phyloP scores from a whole-genome alignment of 495 filamentous ascomycete species.

The Trichoderma asperelloides region DNA sequence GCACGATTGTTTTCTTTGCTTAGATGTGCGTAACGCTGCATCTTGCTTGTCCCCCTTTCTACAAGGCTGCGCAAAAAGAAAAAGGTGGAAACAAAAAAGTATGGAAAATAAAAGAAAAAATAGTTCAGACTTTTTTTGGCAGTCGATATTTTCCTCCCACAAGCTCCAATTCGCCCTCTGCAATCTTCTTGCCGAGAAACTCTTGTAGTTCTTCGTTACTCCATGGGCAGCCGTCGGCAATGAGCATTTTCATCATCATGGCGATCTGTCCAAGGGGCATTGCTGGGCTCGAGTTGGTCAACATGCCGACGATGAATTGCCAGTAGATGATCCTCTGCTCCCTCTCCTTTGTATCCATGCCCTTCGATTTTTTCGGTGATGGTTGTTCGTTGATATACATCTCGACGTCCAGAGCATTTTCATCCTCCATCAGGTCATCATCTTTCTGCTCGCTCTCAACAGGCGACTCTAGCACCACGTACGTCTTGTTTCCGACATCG shows the following conservation, averaged over 20 bases:
- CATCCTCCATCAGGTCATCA: conserved; percentile 31
- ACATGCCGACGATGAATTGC: conserved; percentile 87
- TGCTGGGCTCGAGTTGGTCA: conserved; percentile 71
- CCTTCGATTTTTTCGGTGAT: conserved; percentile 19
- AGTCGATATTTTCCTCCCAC: conserved; percentile 65
- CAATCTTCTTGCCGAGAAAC: conserved; percentile 68
- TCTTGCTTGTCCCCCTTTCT: background rate
- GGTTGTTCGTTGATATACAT: conserved; percentile 8
- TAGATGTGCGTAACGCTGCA: no score
- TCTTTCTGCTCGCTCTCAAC: conserved; percentile 19
- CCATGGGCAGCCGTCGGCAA: conserved; percentile 79
- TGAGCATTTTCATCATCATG: conserved; percentile 89
- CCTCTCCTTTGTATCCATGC: conserved; percentile 39
- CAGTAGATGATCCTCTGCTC: conserved; percentile 80
- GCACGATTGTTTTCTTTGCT: no score
- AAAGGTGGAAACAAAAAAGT: no score
- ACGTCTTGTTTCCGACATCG: conserved; percentile 38
- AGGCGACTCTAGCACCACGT: conserved; percentile 34
- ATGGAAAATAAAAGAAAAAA: no score
- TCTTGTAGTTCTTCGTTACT: conserved; percentile 63
- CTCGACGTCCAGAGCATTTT: conserved; percentile 38
- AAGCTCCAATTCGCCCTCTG: conserved; percentile 60
- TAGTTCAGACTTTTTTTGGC: conserved; percentile 32
- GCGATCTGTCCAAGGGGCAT: conserved; percentile 75
- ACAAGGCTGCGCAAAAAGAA: background rate